A percentile compares a stretch with the other conserved stretches of the same genome.
phyloP scores from a whole-genome alignment of 1,284 basidiomycete genomes.

The Ustilago cynodontis region DNA sequence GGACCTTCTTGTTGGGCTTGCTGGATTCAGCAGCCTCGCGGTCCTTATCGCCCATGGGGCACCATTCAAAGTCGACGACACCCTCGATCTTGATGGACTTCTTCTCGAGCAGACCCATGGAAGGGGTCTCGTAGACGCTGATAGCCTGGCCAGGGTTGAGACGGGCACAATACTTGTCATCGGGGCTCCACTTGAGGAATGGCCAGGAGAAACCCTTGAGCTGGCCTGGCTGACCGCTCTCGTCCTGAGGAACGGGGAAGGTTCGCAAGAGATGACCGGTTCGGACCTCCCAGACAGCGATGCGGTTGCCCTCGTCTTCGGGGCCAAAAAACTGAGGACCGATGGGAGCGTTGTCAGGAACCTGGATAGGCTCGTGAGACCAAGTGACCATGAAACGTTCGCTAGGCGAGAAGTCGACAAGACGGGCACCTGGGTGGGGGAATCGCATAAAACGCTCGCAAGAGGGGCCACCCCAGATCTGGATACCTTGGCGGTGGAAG shows the following conservation, averaged over 20 bases:
- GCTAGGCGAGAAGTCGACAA: slow-evolving; percentile 97
- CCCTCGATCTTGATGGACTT: slow-evolving; percentile 98
- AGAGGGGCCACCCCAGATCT: slow-evolving; percentile 92
- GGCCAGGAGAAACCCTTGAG: slow-evolving; percentile 85
- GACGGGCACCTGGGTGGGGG: slow-evolving; percentile 94
- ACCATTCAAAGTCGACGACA: slow-evolving; percentile 99
- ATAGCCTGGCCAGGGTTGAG: slow-evolving; percentile 91
- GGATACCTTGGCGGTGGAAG: slow-evolving; percentile 93
- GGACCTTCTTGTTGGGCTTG: slow-evolving; percentile 72
- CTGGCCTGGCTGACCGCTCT: slow-evolving; percentile 69
- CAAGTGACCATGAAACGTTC: slow-evolving; percentile 98
- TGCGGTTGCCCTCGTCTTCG: slow-evolving; percentile 95
- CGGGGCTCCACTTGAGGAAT: slow-evolving; percentile 95
- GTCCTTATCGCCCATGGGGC: slow-evolving; percentile 86
- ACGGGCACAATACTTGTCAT: slow-evolving; percentile 93
- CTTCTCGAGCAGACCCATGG: slow-evolving; percentile 94
- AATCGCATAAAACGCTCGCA: slow-evolving; percentile 90
- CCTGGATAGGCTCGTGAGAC: slow-evolving; percentile 93
- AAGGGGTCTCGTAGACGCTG: slow-evolving; percentile 93
- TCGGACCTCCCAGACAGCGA: slow-evolving; percentile 98
- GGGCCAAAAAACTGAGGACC: slow-evolving; percentile 80
- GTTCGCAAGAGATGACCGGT: slow-evolving; percentile 92
- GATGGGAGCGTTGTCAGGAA: slow-evolving; percentile 80
- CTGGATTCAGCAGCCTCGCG: slow-evolving; percentile 74
- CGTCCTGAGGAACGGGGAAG: slow-evolving; percentile 77